Conservation (phyloP, 192 early-diverging fungal species). For the Dissophora ornata region DNA sequence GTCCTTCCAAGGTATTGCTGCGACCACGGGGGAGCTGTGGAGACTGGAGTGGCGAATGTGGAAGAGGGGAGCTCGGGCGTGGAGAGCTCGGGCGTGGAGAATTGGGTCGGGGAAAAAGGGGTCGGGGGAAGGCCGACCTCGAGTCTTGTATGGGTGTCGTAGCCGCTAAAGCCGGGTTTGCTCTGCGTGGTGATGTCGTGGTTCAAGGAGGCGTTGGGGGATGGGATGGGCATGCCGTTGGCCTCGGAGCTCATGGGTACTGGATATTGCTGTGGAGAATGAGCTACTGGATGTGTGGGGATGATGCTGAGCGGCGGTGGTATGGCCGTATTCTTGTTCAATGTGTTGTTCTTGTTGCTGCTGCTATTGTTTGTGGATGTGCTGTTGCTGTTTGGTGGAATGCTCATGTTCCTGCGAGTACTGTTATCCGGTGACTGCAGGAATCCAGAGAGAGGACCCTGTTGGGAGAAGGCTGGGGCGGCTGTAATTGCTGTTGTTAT, state of each 20-base stretch:
- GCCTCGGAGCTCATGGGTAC: slow-evolving; percentile 27
- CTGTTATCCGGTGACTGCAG: too few species aligned
- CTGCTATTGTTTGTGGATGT: not conserved
- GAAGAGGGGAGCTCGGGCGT: slow-evolving; percentile 8
- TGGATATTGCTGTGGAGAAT: too few species aligned
- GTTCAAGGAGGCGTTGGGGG: slow-evolving; percentile 29
- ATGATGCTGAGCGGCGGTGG: too few species aligned
- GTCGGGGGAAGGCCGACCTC: slow-evolving; percentile 41
- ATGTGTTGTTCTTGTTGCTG: slow-evolving; percentile 21
- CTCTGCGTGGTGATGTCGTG: slow-evolving; percentile 40
- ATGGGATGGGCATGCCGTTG: slow-evolving; percentile 32
- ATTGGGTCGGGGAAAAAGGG: slow-evolving; percentile 23
- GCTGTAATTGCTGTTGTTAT: not conserved
- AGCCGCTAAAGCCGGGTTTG: not conserved
- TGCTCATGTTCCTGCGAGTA: too few species aligned
- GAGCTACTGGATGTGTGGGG: too few species aligned
- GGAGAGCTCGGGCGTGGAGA: slow-evolving; percentile 41
- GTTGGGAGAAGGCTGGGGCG: too few species aligned
- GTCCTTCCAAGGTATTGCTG: slow-evolving; percentile 19
- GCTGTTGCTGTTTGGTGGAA: slow-evolving; percentile 5
- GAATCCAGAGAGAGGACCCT: too few species aligned
- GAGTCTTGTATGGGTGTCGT: slow-evolving; percentile 21
- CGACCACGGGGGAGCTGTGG: slow-evolving; percentile 8
- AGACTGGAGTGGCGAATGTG: slow-evolving; percentile 26
- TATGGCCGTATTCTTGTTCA: too few species aligned